Conservation (phyloP, 371 early-diverging fungal species). For the Mortierella sp. region DNA sequence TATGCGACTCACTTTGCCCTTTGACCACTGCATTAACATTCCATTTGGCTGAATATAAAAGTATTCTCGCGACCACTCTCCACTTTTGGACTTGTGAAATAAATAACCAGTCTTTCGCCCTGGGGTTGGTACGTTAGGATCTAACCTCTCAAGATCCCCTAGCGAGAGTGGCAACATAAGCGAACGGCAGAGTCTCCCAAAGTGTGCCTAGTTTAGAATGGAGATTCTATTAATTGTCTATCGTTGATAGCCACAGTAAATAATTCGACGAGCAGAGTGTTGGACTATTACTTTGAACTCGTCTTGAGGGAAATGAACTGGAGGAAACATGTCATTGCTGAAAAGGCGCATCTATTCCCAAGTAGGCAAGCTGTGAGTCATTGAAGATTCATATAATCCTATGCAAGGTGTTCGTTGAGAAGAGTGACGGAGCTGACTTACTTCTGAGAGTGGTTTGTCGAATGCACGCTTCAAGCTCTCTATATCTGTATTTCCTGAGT, state of each 20-base stretch:
- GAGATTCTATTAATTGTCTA: neutral
- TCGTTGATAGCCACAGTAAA: too few relatives aligned
- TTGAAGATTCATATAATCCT: neutral
- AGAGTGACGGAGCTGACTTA: neutral
- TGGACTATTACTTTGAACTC: conserved; percentile 30
- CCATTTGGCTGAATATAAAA: conserved; percentile 48
- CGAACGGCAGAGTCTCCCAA: conserved; percentile 41
- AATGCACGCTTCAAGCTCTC: conserved; percentile 15
- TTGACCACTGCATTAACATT: conserved; percentile 53
- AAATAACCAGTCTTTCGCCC: conserved; percentile 49
- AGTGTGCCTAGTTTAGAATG: conserved; percentile 17
- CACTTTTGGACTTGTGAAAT: conserved; percentile 38
- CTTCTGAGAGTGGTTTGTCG: conserved; percentile 20
- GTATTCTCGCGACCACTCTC: conserved; percentile 53
- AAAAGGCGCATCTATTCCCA: conserved; percentile 24
- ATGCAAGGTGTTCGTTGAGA: neutral
- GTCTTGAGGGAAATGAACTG: conserved; percentile 47
- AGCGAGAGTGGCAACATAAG: conserved; percentile 39
- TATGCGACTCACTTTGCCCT: conserved; percentile 37
- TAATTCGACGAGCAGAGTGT: neutral
- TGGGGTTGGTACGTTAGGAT: conserved; percentile 22
- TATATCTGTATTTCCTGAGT: conserved; percentile 14
- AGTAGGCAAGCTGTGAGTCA: neutral
- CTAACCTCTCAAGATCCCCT: conserved; percentile 45
- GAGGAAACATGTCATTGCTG: conserved; percentile 37